Evolutionary conservation across 129 eudicot genomes (phyloP), one percentile per base, ranked within the genome.

Genomic region (Oenanthe sinensis): DNA sequence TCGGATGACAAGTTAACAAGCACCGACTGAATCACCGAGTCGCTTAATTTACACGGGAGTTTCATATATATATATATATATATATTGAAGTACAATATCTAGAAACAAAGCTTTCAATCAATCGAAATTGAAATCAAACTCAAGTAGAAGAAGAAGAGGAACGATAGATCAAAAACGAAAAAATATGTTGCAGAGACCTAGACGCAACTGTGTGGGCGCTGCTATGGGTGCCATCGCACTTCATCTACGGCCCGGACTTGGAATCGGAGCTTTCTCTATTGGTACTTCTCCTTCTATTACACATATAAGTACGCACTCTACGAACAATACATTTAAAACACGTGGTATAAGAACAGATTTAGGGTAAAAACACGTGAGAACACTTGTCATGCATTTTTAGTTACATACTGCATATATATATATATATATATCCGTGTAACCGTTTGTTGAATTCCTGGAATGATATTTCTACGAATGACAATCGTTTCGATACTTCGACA

Each of bases 181-280:
- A 42, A 3, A 43, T 24, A 87, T 84, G 88, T 77, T 83, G 89
- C 97, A 91, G 83, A 89, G 96, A 82, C 88, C 86, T 8, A 83
- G 97, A 37, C 90, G 95, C 78, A 85, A 96, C 79, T 93, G 95
- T 74, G 97, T 87, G 73, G 91, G 98, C 82, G 89, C 97, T 28
- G 96, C 92, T 71, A 91, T 89, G 98, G 97, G 97, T 47, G 89
- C 87, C 50, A 87, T 89, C 87, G 96, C 71, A 5, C 89, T 93
- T 67, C 97, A 89, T 87, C 96, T 93, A 75, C 97, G 97, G 58
- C 98, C 98, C 0, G 98, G 98, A 44, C 85, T 87, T 68, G 97
- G 97, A 62, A 85, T 93, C 75, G 97, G 98, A 26, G 97, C 97
- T 62, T 93, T 93, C 80, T 79, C 91, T 46, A 88, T 93, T 8